Conservation (phyloP, 306 rosid species). For the Lagenaria siceraria region DNA sequence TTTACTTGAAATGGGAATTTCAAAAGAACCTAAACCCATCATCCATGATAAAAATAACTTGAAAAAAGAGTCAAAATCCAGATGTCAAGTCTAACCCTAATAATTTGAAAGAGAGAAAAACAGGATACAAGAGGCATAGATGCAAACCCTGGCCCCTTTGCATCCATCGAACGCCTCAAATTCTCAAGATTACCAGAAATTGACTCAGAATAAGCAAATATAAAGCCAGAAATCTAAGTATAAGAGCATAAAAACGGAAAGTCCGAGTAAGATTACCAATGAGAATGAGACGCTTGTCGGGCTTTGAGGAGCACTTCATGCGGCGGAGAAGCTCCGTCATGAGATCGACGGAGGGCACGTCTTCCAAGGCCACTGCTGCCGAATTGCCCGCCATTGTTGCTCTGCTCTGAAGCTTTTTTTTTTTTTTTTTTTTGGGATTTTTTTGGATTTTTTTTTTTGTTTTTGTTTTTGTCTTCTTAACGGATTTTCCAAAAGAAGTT, state of each 20-base stretch:
- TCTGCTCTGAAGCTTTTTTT: neutral
- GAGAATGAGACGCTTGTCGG: constrained; percentile 95
- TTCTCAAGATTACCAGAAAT: neutral
- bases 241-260: neutral
- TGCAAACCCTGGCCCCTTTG: neutral
- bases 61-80: neutral
- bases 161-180: neutral
- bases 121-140: neutral
- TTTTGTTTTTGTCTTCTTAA: neutral
- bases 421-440: neutral
- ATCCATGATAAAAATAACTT: neutral
- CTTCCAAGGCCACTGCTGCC: constrained; percentile 50
- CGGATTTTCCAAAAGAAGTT: neutral
- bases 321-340: constrained; percentile 89
- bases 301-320: constrained; percentile 65
- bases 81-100: neutral
- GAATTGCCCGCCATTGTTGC: constrained; percentile 29
- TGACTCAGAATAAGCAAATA: neutral
- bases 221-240: neutral
- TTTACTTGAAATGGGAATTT: neutral
- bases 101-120: neutral
- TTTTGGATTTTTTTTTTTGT: neutral
- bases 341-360: constrained; percentile 76
- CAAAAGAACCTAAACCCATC: neutral
- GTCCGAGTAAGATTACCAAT: constrained; percentile 28